Evolutionary conservation across 2,329 filamentous ascomycete species (phyloP).

Genomic region (Incumbomyces lentus): DNA sequence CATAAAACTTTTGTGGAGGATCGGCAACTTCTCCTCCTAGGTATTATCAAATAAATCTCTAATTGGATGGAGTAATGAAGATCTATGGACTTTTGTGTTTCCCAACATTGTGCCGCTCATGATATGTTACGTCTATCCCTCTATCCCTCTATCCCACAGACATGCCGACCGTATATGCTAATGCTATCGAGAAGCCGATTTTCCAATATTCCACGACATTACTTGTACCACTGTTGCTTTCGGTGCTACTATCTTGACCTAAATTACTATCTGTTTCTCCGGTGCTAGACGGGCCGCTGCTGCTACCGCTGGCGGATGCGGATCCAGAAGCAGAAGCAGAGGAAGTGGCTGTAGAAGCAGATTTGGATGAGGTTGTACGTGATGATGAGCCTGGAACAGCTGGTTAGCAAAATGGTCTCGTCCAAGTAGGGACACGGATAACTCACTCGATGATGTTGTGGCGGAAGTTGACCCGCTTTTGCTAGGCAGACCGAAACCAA

Average conservation of each 20-base stretch:
- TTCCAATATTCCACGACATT: conserved; percentile 41
- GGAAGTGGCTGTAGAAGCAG: conserved; percentile 42
- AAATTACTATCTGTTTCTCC: conserved; percentile 29
- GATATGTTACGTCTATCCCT: no score
- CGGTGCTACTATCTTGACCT: neutral
- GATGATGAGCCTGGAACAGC: neutral
- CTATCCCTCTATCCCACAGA: neutral
- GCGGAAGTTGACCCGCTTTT: neutral
- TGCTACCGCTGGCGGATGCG: conserved; percentile 40
- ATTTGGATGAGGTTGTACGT: conserved; percentile 25
- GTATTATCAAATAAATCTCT: no score
- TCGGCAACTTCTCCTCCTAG: no score
- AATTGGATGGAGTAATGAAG: no score
- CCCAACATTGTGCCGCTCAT: no score
- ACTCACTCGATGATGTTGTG: conserved; percentile 1
- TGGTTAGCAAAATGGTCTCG: conserved; percentile 4
- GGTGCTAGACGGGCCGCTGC: conserved; percentile 41
- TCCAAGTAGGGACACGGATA: conserved; percentile 8
- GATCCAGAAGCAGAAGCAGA: conserved; percentile 54
- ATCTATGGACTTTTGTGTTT: no score
- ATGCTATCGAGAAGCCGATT: conserved; percentile 55
- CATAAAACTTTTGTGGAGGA: no score
- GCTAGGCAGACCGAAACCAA: conserved; percentile 20
- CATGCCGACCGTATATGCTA: neutral
- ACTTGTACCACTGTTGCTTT: conserved; percentile 49